phyloP scores from a whole-genome alignment of 495 filamentous ascomycete species.

The Xylaria cubensis region DNA sequence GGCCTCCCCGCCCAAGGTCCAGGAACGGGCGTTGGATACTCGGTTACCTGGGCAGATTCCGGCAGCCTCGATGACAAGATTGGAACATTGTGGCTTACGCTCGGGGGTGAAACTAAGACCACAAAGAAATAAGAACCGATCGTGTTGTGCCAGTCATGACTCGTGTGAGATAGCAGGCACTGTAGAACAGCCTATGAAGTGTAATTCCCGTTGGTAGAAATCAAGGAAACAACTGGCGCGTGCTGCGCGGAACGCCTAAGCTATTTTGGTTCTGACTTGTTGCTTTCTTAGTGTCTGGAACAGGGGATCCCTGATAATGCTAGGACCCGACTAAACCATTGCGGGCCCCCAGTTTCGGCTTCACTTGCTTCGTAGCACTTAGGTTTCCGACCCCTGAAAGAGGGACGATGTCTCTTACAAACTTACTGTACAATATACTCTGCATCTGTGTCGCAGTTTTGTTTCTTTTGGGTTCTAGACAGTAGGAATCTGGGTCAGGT shows the following conservation, averaged over 20 bases:
- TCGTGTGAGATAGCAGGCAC: background rate
- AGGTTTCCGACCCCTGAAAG: background rate
- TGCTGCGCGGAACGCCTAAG: background rate
- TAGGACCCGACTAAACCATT: background rate
- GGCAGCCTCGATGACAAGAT: background rate
- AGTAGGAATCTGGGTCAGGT: background rate
- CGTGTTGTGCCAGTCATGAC: background rate
- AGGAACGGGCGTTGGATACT: background rate
- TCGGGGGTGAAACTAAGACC: background rate
- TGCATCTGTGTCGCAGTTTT: background rate
- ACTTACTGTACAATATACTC: background rate
- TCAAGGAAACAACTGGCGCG: background rate
- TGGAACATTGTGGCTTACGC: constrained; percentile 8
- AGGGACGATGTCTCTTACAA: background rate
- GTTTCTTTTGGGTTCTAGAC: background rate
- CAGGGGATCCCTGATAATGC: background rate
- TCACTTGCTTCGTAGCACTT: constrained; percentile 9
- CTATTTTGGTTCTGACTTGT: constrained; percentile 8
- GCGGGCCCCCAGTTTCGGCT: constrained; percentile 20
- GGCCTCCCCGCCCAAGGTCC: background rate
- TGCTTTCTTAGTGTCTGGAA: constrained; percentile 8
- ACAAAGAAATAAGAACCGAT: background rate
- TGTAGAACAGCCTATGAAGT: too few species aligned
- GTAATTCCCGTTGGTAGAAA: too few species aligned
- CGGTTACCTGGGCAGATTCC: background rate